These are phyloP conservation scores for Huntiella abstrusa DNA, from an alignment of 2,329 filamentous ascomycete species.

Conservation along the genomic window DNA sequence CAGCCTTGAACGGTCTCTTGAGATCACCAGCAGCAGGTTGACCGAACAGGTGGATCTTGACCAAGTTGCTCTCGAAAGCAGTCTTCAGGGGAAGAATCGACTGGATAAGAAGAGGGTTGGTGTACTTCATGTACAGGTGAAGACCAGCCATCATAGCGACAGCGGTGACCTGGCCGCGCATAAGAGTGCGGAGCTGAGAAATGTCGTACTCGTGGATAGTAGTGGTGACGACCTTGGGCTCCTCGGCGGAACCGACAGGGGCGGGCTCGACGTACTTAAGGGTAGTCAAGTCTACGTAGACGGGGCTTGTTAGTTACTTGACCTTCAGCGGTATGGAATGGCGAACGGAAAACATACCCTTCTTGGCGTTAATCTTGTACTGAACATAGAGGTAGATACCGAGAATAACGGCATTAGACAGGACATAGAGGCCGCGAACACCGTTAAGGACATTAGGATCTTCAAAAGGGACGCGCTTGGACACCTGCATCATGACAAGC, in stretches of 20 bases:
- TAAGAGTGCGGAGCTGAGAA: conserved; percentile 60
- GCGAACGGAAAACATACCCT: conserved; percentile 42
- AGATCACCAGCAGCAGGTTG: conserved; percentile 75
- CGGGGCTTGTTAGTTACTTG: conserved; percentile 7
- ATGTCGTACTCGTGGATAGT: conserved; percentile 92
- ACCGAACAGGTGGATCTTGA: conserved; percentile 88
- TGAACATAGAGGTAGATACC: conserved; percentile 73
- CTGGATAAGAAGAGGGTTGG: conserved; percentile 96
- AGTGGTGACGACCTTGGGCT: conserved; percentile 89
- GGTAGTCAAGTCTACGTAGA: conserved; percentile 63
- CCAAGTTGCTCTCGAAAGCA: conserved; percentile 82
- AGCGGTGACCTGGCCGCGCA: conserved; percentile 88
- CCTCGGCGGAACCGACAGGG: conserved; percentile 80
- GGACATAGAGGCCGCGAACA: conserved; percentile 34
- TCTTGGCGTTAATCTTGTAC: conserved; percentile 81
- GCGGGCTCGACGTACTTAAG: conserved; percentile 97
- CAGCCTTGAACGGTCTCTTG: conserved; percentile 86
- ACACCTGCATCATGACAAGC: conserved; percentile 94
- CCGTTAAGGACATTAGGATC: conserved; percentile 45
- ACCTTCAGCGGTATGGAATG: background rate
- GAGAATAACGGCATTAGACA: conserved; percentile 64
- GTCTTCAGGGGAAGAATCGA: conserved; percentile 95
- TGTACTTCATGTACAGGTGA: conserved; percentile 99
- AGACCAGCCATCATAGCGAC: conserved; percentile 96
- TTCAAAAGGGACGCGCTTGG: conserved; percentile 89